Evolutionary conservation across 192 early-diverging fungal species (phyloP), one percentile per base, ranked within the genome.

Genomic region (Thamnidium elegans): DNA sequence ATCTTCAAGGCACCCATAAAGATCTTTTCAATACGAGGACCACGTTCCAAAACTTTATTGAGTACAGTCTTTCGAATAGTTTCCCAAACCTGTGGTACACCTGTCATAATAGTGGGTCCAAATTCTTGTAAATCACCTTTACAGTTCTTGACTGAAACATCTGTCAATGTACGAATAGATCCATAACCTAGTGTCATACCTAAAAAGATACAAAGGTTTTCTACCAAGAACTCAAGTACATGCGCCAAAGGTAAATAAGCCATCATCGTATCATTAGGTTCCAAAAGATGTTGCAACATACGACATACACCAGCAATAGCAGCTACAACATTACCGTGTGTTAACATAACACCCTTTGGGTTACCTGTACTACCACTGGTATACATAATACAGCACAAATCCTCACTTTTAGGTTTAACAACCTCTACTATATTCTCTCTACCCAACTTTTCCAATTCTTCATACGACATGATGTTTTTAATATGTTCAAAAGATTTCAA

Each of bases 61-160:
- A 84, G 31, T 23, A 92, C 83, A 1, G 80, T 81, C 71, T 93
- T 92, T 45, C 89, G 81, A 67, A 93, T 92, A 15, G 78, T 79
- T 60, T 91, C 89, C 89, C 88, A 91, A 43, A 91, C 87, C 20
- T 83, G 81, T 6, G 91, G 91, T 2, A 91, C 90, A 44, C 89
- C 90, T 34, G 78, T 77, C 81, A 92, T 82, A 43, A 91, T 61
- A 3, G 86, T 87, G n/a, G 90, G 90, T 13, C 67, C 64, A 17
- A 91, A 79, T 32, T 87, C 87, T 50, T 80, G 78, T 20, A 92
- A 65, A 63, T 92, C 90, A 66, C 87, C 90, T 55, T 87, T 83
- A 45, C 87, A 79, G 0, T 70, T 67, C 45, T 76, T 63, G 3
- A 68, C 69, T 1, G 72, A 70, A 14, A 56, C 76, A 52, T 92